Base-by-base conservation (phyloP, 495 filamentous ascomycete genomes). In the Trichoderma virens region DNA sequence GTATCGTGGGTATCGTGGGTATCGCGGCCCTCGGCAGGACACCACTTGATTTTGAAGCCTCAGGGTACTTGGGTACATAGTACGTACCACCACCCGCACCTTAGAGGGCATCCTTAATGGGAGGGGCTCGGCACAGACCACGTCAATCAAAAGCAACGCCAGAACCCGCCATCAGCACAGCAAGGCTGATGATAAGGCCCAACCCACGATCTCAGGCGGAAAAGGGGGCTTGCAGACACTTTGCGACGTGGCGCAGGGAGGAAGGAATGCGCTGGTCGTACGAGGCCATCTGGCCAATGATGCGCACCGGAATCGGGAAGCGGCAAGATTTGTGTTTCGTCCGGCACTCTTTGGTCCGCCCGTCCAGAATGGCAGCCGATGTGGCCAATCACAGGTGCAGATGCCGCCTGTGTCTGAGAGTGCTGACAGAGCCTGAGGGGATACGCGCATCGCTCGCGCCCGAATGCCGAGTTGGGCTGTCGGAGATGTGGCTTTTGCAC, bases 61-160 rank as follows among this genome's bases (percentile, higher is more conserved):
- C n/a, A n/a, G 41, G 32, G 32, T 11, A 35, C 11, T 5, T 27
- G 27, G 51, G 51, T 56, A 56, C 51, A 23, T 56, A 56, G 23
- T 56, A 7, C 8, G 20, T 27, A 56, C 51, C 51, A 4, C 32
- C 32, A 5, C 32, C 32, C 32, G 32, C 32, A 35, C 5, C 32
- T 35, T 4, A 5, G 32, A 35, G 4, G 5, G 5, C 32, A 11
- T 35, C 5, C 32, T 56, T 56, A 51, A 51, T 51, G 16, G 20
- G 45, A 51, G 45, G 51, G 51, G 25, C 25, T 1, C 23, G 51
- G 51, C 51, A 56, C 51, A 56, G 51, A 56, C 51, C 51, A 56
- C 25, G 23, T 16, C 51, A 28, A 56, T 27, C 51, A 56, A 30
- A 56, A 6, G 28, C 2, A 0, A 56, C 5, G 32, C 11, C 4